Evolutionary conservation across 23 red algal species (phyloP), one percentile per base, ranked within the genome.

Genomic region (Pyropia yezoensis): DNA sequence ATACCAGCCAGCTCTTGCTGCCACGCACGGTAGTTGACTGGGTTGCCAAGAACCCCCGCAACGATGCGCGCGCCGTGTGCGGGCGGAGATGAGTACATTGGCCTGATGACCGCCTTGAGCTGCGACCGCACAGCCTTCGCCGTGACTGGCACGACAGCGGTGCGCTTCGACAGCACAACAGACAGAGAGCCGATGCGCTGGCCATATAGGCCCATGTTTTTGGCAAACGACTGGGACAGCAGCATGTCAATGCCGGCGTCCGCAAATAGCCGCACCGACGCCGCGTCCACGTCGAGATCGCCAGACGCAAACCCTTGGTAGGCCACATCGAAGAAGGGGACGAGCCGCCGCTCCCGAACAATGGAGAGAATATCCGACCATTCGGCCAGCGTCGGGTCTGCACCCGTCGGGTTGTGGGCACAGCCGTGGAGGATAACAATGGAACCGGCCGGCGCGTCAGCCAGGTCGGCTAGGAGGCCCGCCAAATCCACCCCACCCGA

Each of bases 331-430:
- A 98, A 98, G 21, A 98, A 75, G 19, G 88, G 86, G 27, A 98
- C 62, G 8, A 76, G 68, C n/a, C 60, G 51, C 20, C 57, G 52
- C 18, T 70, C 24, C 27, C 57, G 45, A 14, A 86, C 64, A 7
- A 90, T 74, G 26, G 76, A 45, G 26, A 88, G 51, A 15, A 98
- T 70, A 25, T 69, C 54, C 55, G 62, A 8, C 94, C 94, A 98
- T 14, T 91, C 49, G 17, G 45, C 33, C 11, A 68, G 14, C 1
- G 65, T 70, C 2, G 83, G 94, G 63, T 98, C 94, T 7, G 94
- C 94, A 59, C 94, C 94, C 3, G 94, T 91, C 25, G 94, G 94
- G 53, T 98, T 98, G 74, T 98, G 94, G 3, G 94, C 94, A 82
- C 94, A 98, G 18, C 61, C 86, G 66, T 98, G 94, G n/a, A 98